Conservation (phyloP, 495 filamentous ascomycete species). For the Filosporella fistucella region DNA sequence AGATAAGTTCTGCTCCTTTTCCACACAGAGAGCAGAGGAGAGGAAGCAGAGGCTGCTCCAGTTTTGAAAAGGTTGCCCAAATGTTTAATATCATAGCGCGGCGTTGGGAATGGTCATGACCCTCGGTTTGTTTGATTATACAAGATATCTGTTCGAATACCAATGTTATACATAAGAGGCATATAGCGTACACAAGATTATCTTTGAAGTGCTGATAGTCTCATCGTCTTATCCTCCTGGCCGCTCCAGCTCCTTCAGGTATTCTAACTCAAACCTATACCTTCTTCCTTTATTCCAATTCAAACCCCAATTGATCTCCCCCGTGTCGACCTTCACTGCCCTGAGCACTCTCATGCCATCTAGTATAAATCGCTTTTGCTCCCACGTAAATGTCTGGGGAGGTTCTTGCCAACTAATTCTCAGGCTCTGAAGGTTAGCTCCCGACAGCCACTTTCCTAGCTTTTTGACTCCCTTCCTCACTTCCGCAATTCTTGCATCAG, state of each 20-base stretch:
- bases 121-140: too few species aligned
- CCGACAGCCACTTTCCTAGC: conserved; percentile 16
- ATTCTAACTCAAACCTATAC: conserved; percentile 17
- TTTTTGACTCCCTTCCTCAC: conserved; percentile 20
- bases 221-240: neutral
- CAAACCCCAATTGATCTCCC: conserved; percentile 22
- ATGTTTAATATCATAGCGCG: conserved; percentile 24
- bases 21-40: conserved; percentile 53
- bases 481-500: conserved; percentile 7
- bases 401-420: conserved; percentile 18
- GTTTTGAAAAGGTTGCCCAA: conserved; percentile 7
- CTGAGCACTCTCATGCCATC: conserved; percentile 14
- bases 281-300: conserved; percentile 19
- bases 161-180: too few species aligned
- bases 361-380: conserved; percentile 16
- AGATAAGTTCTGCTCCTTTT: conserved; percentile 84
- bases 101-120: too few species aligned
- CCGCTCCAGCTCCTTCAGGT: conserved; percentile 15
- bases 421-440: conserved; percentile 12
- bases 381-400: conserved; percentile 18
- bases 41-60: conserved; percentile 30
- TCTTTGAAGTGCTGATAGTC: too few species aligned
- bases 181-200: too few species aligned
- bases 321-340: conserved; percentile 8
- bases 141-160: too few species aligned